phyloP scores from a whole-genome alignment of 768 basidiomycete species.

The Phanerochaete sordida region DNA sequence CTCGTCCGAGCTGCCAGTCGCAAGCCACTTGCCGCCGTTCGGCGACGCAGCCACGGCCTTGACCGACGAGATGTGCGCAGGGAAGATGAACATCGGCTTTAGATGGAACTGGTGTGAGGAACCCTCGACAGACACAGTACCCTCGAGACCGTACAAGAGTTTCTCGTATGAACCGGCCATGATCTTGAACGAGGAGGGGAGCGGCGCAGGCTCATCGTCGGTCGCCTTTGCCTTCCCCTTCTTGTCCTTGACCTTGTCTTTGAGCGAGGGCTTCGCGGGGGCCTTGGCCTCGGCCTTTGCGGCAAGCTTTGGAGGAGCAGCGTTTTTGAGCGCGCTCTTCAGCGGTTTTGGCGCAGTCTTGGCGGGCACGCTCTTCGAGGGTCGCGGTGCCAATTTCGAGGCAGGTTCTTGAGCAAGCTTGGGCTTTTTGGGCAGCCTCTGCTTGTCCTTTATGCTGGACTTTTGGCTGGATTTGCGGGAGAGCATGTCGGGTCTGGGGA shows the following conservation, averaged over 20 bases:
- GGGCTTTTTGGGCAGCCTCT: conserved; percentile 5
- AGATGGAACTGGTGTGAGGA: conserved; percentile 38
- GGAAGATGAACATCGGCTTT: conserved; percentile 91
- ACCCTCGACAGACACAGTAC: conserved; percentile 39
- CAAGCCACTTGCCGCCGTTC: conserved; percentile 91
- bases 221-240: conserved; percentile 28
- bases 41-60: conserved; percentile 89
- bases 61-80: conserved; percentile 92
- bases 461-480: neutral
- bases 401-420: neutral
- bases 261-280: neutral
- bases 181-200: conserved; percentile 73
- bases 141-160: conserved; percentile 86
- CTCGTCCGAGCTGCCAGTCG: conserved; percentile 94
- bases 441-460: neutral
- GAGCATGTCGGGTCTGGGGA: neutral
- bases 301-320: neutral
- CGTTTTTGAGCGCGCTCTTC: conserved; percentile 11
- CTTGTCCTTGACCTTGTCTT: conserved; percentile 15
- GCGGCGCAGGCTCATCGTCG: conserved; percentile 9
- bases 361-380: conserved; percentile 12
- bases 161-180: conserved; percentile 96
- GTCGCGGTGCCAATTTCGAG: conserved; percentile 15
- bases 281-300: neutral
- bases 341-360: conserved; percentile 16